Evolutionary conservation across 2,329 filamentous ascomycete species (phyloP), one percentile per base, ranked within the genome.

Genomic region (Beauveria australis): DNA sequence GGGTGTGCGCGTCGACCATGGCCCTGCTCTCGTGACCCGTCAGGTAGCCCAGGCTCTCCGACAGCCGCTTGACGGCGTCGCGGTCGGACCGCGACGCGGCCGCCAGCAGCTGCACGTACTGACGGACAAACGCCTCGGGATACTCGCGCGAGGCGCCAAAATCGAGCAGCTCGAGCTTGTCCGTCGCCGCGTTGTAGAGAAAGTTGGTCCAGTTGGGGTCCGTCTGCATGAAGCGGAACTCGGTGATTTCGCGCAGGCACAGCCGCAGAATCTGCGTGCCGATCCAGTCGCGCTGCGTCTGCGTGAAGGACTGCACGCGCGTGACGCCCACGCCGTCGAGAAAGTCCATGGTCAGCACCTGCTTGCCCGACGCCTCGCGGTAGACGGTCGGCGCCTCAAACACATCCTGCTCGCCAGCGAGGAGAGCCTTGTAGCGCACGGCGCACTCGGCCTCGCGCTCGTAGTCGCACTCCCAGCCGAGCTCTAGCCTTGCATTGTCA

Each of bases 201-300:
- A 99, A 99, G 75, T 99, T 99, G 40, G 93, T 97, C 94, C 94
- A 99, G 79, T 99, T 99, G 46, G 94, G 94, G 71, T 99, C 94
- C 5, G 94, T 99, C 76, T 99, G 94, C 94, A 99, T 99, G 78
- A 96, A 97, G 63, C 82, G 87, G 83, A 97, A 97, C 74, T 96
- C 91, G 65, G 88, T 88, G 67, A 97, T 93, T 76, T 97, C 94
- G 62, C 92, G 88, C 44, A 97, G 82, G 71, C 92, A 97, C 12
- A 99, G 86, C 4, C 92, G 89, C 57, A 97, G 82, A 65, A 97
- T 90, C 69, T 97, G 90, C 0, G 91, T 94, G 58, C 94, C 94
- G 69, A 99, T 96, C 91, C 92, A 97, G 77, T 99, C 92, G 63
- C 88, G 86, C 73, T 97, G 91, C 55, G 85, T 80, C 71, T 97